Evolutionary conservation across 2,329 filamentous ascomycete genomes (phyloP).

Genomic region (Talaromyces atroroseus): DNA sequence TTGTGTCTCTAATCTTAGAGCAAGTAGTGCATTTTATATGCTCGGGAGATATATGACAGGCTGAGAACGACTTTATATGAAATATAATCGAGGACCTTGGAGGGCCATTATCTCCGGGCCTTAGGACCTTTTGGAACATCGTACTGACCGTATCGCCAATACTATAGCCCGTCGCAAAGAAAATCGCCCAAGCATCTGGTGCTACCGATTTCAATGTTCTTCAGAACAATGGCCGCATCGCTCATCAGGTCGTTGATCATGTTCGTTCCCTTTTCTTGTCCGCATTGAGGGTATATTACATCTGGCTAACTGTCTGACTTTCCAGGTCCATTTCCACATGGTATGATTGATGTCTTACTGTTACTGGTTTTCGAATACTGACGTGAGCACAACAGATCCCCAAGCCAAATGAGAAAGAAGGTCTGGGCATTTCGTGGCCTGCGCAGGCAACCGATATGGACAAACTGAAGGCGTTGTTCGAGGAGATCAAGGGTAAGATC

Average conservation of each 20-base stretch:
- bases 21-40: too few species aligned
- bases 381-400: slow-evolving; percentile 61
- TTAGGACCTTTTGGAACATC: not conserved
- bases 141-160: not conserved
- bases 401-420: slow-evolving; percentile 80
- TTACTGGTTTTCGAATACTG: slow-evolving; percentile 9
- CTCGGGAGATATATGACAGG: too few species aligned
- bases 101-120: not conserved
- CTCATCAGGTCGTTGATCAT: slow-evolving; percentile 90
- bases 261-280: slow-evolving; percentile 49
- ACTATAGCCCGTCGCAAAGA: slow-evolving; percentile 70
- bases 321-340: slow-evolving; percentile 87
- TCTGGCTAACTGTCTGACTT: not conserved
- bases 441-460: slow-evolving; percentile 72
- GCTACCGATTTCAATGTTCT: slow-evolving; percentile 84
- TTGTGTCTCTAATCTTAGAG: too few species aligned
- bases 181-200: slow-evolving; percentile 70
- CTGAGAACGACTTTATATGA: not conserved
- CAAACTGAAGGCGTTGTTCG: slow-evolving; percentile 68
- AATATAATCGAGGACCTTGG: slow-evolving; percentile 15
- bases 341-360: slow-evolving; percentile 42
- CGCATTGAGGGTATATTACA: not conserved
- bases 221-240: slow-evolving; percentile 90
- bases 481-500: slow-evolving; percentile 88
- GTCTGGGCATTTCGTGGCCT: slow-evolving; percentile 76